These are phyloP conservation scores for Chalciporus chontae DNA, from an alignment of 768 basidiomycete genomes.

Conservation along the genomic window DNA sequence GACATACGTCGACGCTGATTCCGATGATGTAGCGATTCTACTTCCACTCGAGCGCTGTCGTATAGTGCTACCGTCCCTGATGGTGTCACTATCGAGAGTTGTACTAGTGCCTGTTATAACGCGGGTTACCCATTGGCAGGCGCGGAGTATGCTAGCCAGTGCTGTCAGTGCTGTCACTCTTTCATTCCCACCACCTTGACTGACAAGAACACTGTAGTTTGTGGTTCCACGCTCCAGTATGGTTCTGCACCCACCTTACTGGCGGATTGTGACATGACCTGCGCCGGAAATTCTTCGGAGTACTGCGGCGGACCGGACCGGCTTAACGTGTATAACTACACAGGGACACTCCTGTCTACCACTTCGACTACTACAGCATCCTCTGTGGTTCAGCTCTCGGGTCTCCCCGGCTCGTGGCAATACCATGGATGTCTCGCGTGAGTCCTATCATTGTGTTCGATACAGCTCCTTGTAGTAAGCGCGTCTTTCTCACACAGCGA, in stretches of 20 bases:
- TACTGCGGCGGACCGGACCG: slow-evolving; percentile 73
- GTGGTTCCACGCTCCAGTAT: slow-evolving; percentile 13
- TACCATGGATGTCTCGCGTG: slow-evolving; percentile 70
- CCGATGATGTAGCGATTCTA: slow-evolving; percentile 29
- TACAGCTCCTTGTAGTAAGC: background rate
- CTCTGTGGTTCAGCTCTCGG: slow-evolving; percentile 51
- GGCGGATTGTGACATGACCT: slow-evolving; percentile 48
- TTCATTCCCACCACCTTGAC: slow-evolving; percentile 31
- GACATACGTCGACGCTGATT: background rate
- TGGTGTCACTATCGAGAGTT: slow-evolving; percentile 47
- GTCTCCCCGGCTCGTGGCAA: slow-evolving; percentile 58
- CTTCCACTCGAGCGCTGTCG: slow-evolving; percentile 32
- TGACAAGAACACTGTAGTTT: slow-evolving; percentile 40
- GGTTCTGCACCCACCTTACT: slow-evolving; percentile 36
- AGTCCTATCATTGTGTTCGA: slow-evolving; percentile 15
- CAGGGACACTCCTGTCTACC: slow-evolving; percentile 48
- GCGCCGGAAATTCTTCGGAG: slow-evolving; percentile 37
- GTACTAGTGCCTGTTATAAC: slow-evolving; percentile 44
- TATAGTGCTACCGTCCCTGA: slow-evolving; percentile 34
- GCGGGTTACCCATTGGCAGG: slow-evolving; percentile 41
- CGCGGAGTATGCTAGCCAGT: slow-evolving; percentile 45
- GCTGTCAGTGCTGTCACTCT: slow-evolving; percentile 37
- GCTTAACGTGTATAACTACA: slow-evolving; percentile 68
- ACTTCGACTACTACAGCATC: slow-evolving; percentile 19
- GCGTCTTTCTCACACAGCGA: slow-evolving; percentile 40